Evolutionary conservation across 192 early-diverging fungal species (phyloP).

Genomic region (Gryganskiella cystojenkinii): DNA sequence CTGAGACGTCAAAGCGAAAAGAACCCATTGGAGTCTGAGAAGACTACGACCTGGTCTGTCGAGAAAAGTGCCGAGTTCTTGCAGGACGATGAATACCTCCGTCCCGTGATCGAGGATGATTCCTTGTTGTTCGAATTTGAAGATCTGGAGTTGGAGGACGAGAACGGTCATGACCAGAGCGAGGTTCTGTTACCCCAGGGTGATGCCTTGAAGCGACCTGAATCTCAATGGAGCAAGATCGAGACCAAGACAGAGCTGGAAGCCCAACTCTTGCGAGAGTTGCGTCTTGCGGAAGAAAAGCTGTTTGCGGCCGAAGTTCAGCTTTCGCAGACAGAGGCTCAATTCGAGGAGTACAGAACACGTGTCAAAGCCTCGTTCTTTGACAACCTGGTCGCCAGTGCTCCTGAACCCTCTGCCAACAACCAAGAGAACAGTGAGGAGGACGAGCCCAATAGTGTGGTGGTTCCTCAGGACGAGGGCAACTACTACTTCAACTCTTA

Average conservation of each 20-base stretch:
- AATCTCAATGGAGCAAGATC: conserved; percentile 21
- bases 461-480: conserved; percentile 41
- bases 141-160: conserved; percentile 72
- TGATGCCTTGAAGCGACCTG: conserved; percentile 6
- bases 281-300: conserved; percentile 66
- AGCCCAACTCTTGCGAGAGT: conserved; percentile 61
- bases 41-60: conserved; percentile 17
- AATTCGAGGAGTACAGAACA: conserved; percentile 76
- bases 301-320: conserved; percentile 64
- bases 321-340: conserved; percentile 57
- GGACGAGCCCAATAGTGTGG: conserved; percentile 4
- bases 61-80: conserved; percentile 63
- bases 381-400: conserved; percentile 55
- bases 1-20: conserved; percentile 59
- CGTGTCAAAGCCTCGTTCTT: conserved; percentile 80
- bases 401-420: background rate
- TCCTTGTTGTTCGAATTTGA: conserved; percentile 77
- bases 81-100: conserved; percentile 72
- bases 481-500: conserved; percentile 99
- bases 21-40: conserved; percentile 5
- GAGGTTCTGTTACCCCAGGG: conserved; percentile 27
- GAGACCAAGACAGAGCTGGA: conserved; percentile 62
- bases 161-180: conserved; percentile 27
- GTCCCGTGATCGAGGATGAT: conserved; percentile 76
- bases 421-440: background rate